Percentiles rank a stretch among this genome's conserved stretches.
Evolutionary conservation across 768 basidiomycete species (phyloP).

Genomic region (Collybia mongolica): DNA sequence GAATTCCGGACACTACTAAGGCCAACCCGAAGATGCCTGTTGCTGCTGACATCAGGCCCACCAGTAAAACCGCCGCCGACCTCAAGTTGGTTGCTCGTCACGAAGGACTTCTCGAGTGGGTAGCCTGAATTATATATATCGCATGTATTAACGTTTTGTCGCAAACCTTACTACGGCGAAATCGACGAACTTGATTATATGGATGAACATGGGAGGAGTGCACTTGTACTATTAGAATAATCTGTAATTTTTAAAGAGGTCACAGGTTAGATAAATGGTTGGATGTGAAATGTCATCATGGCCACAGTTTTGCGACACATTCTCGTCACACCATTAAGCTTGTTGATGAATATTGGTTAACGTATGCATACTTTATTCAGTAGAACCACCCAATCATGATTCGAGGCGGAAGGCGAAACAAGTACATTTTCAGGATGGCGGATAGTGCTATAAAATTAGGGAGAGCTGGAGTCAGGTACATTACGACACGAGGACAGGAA

Average conservation of each 20-base stretch:
- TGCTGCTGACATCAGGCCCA: too few relatives aligned
- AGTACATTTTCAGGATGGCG: too few relatives aligned
- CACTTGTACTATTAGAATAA: neutral
- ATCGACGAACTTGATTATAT: constrained; percentile 12
- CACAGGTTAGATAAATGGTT: neutral
- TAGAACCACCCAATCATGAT: too few relatives aligned
- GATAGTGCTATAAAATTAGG: too few relatives aligned
- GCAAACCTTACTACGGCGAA: constrained; percentile 10
- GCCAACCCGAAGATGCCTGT: too few relatives aligned
- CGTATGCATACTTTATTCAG: too few relatives aligned
- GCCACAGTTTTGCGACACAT: neutral
- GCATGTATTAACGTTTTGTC: neutral
- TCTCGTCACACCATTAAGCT: constrained; percentile 7
- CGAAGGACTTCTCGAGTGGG: constrained; percentile 7
- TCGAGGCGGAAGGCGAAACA: too few relatives aligned
- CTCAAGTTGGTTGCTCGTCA: neutral
- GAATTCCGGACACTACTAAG: too few relatives aligned
- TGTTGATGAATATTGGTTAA: neutral
- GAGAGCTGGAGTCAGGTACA: too few relatives aligned
- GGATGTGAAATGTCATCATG: neutral
- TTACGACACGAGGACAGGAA: too few relatives aligned
- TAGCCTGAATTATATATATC: neutral
- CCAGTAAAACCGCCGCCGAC: neutral
- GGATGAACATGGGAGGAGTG: neutral
- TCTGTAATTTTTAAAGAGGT: neutral